These are phyloP conservation scores for Butyriboletus loyo DNA, from an alignment of 768 basidiomycete genomes.

Conservation along the genomic window DNA sequence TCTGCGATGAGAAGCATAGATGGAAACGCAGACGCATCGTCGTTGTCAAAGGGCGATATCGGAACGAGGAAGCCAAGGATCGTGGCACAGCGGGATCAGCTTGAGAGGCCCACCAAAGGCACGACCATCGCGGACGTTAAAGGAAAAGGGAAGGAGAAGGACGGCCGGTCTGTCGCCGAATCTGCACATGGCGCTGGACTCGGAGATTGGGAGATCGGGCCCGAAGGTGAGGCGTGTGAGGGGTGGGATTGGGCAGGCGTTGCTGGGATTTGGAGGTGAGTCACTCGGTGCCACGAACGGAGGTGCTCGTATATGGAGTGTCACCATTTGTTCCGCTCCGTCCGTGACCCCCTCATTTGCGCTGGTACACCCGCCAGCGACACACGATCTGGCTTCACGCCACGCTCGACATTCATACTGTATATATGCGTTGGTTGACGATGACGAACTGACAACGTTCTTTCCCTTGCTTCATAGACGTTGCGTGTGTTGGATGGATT, in stretches of 20 bases:
- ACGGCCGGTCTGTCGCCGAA: not conserved
- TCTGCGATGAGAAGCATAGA: not conserved
- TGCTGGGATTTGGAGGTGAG: conserved; percentile 52
- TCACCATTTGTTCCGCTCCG: not conserved
- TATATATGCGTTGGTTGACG: not conserved
- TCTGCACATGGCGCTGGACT: not conserved
- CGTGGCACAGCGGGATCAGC: conserved; percentile 5
- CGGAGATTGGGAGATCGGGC: conserved; percentile 23
- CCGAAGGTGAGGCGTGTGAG: conserved; percentile 24
- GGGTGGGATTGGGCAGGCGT: conserved; percentile 65
- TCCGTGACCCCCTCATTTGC: not conserved
- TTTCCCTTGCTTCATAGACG: conserved; percentile 34
- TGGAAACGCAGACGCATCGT: not conserved
- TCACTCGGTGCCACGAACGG: not conserved
- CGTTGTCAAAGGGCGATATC: not conserved
- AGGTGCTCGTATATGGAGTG: not conserved
- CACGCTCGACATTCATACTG: not conserved
- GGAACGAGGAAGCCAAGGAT: conserved; percentile 13
- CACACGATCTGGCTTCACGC: not conserved
- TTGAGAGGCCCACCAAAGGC: conserved; percentile 8
- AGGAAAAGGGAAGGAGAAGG: conserved; percentile 19
- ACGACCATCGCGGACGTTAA: not conserved
- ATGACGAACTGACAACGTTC: conserved; percentile 2
- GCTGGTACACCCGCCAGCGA: too few species aligned
- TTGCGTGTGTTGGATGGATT: conserved; percentile 59